Conservation (phyloP, 768 basidiomycete genomes). For the Cantharellus anzutake region DNA sequence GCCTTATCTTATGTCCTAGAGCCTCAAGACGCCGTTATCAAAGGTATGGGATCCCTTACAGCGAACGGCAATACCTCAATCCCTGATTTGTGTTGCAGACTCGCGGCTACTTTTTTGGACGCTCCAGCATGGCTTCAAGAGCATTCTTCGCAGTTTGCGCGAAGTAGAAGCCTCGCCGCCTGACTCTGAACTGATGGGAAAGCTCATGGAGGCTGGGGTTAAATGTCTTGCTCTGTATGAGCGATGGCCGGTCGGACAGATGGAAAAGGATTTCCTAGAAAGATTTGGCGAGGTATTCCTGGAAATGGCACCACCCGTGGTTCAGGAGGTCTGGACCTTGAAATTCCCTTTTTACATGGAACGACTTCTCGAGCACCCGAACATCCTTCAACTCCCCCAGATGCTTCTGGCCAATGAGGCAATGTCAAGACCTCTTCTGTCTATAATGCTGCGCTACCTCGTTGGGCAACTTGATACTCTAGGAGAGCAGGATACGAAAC, state of each 20-base stretch:
- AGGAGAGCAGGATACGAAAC: slow-evolving; percentile 67
- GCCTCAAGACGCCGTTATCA: slow-evolving; percentile 61
- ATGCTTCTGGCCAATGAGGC: slow-evolving; percentile 56
- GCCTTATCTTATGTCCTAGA: slow-evolving; percentile 62
- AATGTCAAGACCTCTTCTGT: slow-evolving; percentile 65
- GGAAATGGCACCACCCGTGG: slow-evolving; percentile 78
- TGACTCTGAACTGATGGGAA: slow-evolving; percentile 72
- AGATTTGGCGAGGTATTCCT: slow-evolving; percentile 54
- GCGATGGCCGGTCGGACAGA: slow-evolving; percentile 27
- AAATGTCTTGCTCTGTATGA: slow-evolving; percentile 74
- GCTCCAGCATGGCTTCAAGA: slow-evolving; percentile 73
- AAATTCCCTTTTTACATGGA: slow-evolving; percentile 85
- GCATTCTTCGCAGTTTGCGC: slow-evolving; percentile 54
- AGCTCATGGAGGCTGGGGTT: slow-evolving; percentile 72
- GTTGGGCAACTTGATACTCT: slow-evolving; percentile 63
- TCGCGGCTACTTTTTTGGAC: slow-evolving; percentile 74
- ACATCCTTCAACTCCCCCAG: slow-evolving; percentile 72
- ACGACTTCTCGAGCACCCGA: slow-evolving; percentile 51
- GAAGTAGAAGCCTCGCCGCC: slow-evolving; percentile 62
- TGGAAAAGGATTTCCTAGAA: slow-evolving; percentile 66
- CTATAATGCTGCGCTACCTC: slow-evolving; percentile 75
- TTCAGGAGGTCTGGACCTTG: slow-evolving; percentile 90
- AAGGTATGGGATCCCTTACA: slow-evolving; percentile 31
- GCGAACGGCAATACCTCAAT: not conserved
- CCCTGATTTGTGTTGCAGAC: slow-evolving; percentile 27